These are phyloP conservation scores for Avicennia marina DNA, from an alignment of 257 asterid species.

Conservation along the genomic window DNA sequence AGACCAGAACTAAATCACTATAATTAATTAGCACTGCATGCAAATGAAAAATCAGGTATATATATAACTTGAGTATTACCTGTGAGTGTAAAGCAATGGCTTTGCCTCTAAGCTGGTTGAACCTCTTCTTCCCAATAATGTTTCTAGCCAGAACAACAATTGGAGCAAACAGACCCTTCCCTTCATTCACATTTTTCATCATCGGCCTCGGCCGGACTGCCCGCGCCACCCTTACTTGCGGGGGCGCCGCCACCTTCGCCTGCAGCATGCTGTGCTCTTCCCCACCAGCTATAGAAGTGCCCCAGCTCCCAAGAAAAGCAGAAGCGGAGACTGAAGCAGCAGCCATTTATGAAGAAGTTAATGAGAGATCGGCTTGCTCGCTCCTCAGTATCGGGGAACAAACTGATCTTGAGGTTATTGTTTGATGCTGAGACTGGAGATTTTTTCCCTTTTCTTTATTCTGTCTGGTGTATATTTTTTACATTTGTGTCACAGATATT, in stretches of 20 bases:
- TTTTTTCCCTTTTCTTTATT: no score
- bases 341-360: constrained; percentile 54
- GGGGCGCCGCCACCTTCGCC: constrained; percentile 30
- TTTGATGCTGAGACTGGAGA: no score
- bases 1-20: no score
- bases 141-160: constrained; percentile 56
- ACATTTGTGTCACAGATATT: no score
- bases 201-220: constrained; percentile 54
- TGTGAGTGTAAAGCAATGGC: constrained; percentile 97
- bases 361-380: no score
- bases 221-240: constrained; percentile 33
- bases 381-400: no score
- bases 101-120: constrained; percentile 89
- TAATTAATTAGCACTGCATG: no score
- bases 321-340: constrained; percentile 58
- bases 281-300: constrained; percentile 45
- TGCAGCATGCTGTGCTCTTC: constrained; percentile 44
- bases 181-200: constrained; percentile 81
- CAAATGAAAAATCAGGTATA: no score
- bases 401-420: no score
- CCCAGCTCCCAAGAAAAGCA: constrained; percentile 64
- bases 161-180: constrained; percentile 88
- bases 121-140: constrained; percentile 78
- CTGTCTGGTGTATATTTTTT: no score
- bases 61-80: constrained; percentile 34